Percentiles rank a stretch among this genome's conserved stretches.
phyloP scores from a whole-genome alignment of 768 basidiomycete genomes.

The Chiua virens region DNA sequence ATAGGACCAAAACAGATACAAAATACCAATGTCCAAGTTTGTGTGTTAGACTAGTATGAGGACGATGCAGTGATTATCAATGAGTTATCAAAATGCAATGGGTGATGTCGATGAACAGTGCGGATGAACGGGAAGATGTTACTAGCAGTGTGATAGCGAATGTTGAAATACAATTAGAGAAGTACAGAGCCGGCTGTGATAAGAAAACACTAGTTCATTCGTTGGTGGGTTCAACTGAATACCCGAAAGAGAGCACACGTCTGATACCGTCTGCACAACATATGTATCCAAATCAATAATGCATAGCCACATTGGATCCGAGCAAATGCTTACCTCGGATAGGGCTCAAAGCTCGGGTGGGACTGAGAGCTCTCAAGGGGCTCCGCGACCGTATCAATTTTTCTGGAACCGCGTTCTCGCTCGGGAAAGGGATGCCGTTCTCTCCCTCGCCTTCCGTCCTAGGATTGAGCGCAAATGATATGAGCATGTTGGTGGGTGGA shows the following conservation, averaged over 20 bases:
- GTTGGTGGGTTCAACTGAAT: conserved; percentile 2
- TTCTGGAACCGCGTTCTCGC: conserved; percentile 1
- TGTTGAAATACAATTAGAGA: neutral
- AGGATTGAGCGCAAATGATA: neutral
- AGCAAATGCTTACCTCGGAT: conserved; percentile 14
- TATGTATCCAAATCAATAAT: conserved; percentile 6
- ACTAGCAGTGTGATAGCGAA: neutral
- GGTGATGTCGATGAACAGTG: neutral
- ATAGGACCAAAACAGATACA: neutral
- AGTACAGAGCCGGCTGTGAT: neutral
- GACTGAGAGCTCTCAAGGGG: conserved; percentile 30
- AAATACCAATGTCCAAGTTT: neutral
- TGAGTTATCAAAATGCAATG: too few relatives aligned
- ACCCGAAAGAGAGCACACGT: conserved; percentile 27
- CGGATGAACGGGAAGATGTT: neutral
- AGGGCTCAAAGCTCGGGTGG: conserved; percentile 31
- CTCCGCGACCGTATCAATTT: conserved; percentile 7
- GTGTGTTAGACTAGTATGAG: neutral
- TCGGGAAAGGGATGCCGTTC: neutral
- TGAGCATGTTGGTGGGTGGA: conserved; percentile 3
- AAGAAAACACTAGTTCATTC: conserved; percentile 8
- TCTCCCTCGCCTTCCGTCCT: neutral
- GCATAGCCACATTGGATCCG: neutral
- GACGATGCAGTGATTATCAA: neutral
- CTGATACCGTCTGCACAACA: conserved; percentile 25